phyloP scores from a whole-genome alignment of 768 basidiomycete genomes.

The Rhizopogon rudus region DNA sequence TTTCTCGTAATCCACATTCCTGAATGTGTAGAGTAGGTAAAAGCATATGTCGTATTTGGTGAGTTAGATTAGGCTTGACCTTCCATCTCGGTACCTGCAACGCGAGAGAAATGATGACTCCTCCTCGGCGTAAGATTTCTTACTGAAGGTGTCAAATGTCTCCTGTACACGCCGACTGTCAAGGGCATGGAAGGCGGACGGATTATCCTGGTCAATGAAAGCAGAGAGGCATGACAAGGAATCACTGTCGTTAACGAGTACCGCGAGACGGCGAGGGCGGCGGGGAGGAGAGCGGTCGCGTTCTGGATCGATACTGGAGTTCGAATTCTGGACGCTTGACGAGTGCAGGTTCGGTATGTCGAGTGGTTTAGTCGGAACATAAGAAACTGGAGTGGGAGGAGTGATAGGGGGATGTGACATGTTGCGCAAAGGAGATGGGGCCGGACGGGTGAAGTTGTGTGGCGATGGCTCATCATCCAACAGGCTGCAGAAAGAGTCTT shows the following conservation, averaged over 20 bases:
- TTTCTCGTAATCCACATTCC: too few relatives aligned
- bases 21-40: neutral
- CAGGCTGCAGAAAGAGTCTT: slow-evolving; percentile 6
- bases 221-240: slow-evolving; percentile 30
- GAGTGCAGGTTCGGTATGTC: neutral
- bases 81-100: too few relatives aligned
- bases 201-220: slow-evolving; percentile 27
- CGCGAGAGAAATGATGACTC: too few relatives aligned
- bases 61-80: too few relatives aligned
- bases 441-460: slow-evolving; percentile 6
- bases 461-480: slow-evolving; percentile 7
- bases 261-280: slow-evolving; percentile 32
- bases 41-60: neutral
- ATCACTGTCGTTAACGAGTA: slow-evolving; percentile 36
- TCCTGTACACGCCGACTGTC: slow-evolving; percentile 24
- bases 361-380: neutral
- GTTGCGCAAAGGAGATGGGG: slow-evolving; percentile 29
- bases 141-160: slow-evolving; percentile 11
- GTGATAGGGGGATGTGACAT: slow-evolving; percentile 27
- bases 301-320: neutral
- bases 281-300: slow-evolving; percentile 4
- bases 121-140: neutral
- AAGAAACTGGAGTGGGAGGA: slow-evolving; percentile 25
- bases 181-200: slow-evolving; percentile 17
- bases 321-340: neutral